These are phyloP conservation scores for Crithidia brevicula DNA, from an alignment of 208 protist species.

Conservation along the genomic window DNA sequence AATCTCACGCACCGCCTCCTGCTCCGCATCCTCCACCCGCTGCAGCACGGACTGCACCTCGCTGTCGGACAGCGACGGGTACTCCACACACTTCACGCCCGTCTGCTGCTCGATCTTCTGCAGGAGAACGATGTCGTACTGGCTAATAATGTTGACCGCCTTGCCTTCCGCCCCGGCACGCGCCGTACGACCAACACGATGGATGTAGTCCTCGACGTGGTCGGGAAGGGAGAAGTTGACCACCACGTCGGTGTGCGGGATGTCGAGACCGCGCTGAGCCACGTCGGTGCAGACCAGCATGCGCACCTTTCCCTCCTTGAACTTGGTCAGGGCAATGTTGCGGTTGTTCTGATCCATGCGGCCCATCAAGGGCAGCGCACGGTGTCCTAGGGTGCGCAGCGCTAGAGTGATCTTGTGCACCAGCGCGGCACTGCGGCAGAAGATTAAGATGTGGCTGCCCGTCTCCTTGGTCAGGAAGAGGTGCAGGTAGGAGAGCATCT, in stretches of 20 bases:
- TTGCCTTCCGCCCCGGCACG: constrained; percentile 94
- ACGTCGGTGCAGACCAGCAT: constrained; percentile 95
- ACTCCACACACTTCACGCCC: constrained; percentile 92
- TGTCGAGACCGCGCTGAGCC: constrained; percentile 97
- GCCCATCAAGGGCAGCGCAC: constrained; percentile 92
- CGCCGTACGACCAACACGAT: constrained; percentile 97
- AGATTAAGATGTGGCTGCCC: constrained; percentile 92
- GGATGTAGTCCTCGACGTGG: constrained; percentile 98
- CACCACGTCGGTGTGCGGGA: constrained; percentile 97
- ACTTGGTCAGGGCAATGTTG: constrained; percentile 89
- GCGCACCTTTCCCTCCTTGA: constrained; percentile 89
- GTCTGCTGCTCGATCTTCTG: constrained; percentile 98
- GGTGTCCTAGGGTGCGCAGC: constrained; percentile 90
- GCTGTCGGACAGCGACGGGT: constrained; percentile 67
- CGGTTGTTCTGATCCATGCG: constrained; percentile 93
- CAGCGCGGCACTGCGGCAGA: constrained; percentile 89
- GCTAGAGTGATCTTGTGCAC: constrained; percentile 92
- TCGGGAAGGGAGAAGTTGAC: constrained; percentile 98
- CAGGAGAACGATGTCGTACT: constrained; percentile 99
- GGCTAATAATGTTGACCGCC: constrained; percentile 93
- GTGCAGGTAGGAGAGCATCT: constrained; percentile 92
- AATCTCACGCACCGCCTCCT: constrained; percentile 90
- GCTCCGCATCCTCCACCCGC: constrained; percentile 92
- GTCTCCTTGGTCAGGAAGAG: constrained; percentile 88
- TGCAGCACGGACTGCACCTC: constrained; percentile 83